phyloP scores from a whole-genome alignment of 352 stramenopile species.

The Phytophthora sansomeana region DNA sequence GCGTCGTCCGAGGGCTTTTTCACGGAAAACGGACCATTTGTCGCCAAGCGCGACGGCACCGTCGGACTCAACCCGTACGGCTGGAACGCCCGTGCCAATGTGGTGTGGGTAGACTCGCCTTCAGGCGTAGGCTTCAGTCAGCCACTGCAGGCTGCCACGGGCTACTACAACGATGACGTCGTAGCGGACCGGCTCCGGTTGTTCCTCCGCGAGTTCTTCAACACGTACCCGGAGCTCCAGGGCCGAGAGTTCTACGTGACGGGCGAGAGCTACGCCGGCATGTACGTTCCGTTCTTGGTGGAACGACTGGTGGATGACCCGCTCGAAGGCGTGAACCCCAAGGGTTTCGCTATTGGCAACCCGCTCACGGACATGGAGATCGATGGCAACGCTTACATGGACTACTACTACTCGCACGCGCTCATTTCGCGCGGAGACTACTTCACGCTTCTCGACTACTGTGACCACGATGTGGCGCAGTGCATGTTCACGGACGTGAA shows the following conservation, averaged over 20 bases:
- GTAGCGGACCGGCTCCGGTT: slow-evolving; percentile 60
- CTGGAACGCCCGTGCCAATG: slow-evolving; percentile 90
- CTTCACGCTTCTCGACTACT: slow-evolving; percentile 58
- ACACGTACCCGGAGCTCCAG: slow-evolving; percentile 73
- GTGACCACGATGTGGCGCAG: slow-evolving; percentile 56
- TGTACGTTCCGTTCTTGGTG: slow-evolving; percentile 89
- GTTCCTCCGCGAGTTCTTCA: slow-evolving; percentile 82
- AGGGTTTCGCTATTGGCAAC: slow-evolving; percentile 81
- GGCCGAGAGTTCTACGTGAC: slow-evolving; percentile 85
- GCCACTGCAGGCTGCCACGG: slow-evolving; percentile 47
- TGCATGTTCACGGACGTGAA: slow-evolving; percentile 70
- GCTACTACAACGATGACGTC: slow-evolving; percentile 74
- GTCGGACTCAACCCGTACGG: slow-evolving; percentile 80
- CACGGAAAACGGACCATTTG: slow-evolving; percentile 79
- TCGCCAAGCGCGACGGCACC: slow-evolving; percentile 54
- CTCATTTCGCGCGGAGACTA: slow-evolving; percentile 75
- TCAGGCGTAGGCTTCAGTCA: slow-evolving; percentile 86
- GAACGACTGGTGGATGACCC: slow-evolving; percentile 65
- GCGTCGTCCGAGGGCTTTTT: slow-evolving; percentile 86
- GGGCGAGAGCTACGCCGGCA: slow-evolving; percentile 88
- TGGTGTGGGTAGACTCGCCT: slow-evolving; percentile 92
- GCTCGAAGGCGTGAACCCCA: slow-evolving; percentile 54
- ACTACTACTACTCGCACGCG: slow-evolving; percentile 83
- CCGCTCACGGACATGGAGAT: slow-evolving; percentile 74
- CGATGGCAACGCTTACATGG: slow-evolving; percentile 74